phyloP scores from a whole-genome alignment of 257 asterid species.

The Solanum ahanhuiri region DNA sequence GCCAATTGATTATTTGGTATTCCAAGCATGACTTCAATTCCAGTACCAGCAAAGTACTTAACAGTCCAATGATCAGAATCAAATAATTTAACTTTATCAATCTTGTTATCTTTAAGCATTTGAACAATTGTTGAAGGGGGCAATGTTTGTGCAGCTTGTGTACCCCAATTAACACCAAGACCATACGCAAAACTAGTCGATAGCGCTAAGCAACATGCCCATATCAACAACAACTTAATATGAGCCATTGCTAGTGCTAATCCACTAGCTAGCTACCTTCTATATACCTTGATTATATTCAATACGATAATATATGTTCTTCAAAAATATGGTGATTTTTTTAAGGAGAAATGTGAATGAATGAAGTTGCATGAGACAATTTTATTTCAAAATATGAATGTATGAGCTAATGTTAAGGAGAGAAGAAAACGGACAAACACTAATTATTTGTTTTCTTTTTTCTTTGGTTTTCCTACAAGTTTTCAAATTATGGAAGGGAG shows the following conservation, averaged over 20 bases:
- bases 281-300: not conserved
- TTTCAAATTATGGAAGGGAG: not conserved
- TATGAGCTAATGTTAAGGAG: not conserved
- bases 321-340: not conserved
- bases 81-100: slow-evolving; percentile 37
- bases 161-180: slow-evolving; percentile 65
- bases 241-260: slow-evolving; percentile 3
- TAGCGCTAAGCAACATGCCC: not conserved
- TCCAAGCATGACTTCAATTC: slow-evolving; percentile 76
- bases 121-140: slow-evolving; percentile 29
- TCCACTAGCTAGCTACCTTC: not conserved
- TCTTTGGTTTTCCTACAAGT: not conserved
- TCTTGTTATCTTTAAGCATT: slow-evolving; percentile 50
- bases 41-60: slow-evolving; percentile 41
- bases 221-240: not conserved
- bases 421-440: not conserved
- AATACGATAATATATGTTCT: not conserved
- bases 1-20: slow-evolving; percentile 56
- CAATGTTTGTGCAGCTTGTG: slow-evolving; percentile 48
- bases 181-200: slow-evolving; percentile 16
- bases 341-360: not conserved
- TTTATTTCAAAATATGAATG: not conserved
- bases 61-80: slow-evolving; percentile 51
- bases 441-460: not conserved
- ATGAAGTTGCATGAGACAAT: too few relatives aligned